Evolutionary conservation across 2,329 filamentous ascomycete genomes (phyloP), one percentile per base, ranked within the genome.

Genomic region (Paecilomyces sp.): DNA sequence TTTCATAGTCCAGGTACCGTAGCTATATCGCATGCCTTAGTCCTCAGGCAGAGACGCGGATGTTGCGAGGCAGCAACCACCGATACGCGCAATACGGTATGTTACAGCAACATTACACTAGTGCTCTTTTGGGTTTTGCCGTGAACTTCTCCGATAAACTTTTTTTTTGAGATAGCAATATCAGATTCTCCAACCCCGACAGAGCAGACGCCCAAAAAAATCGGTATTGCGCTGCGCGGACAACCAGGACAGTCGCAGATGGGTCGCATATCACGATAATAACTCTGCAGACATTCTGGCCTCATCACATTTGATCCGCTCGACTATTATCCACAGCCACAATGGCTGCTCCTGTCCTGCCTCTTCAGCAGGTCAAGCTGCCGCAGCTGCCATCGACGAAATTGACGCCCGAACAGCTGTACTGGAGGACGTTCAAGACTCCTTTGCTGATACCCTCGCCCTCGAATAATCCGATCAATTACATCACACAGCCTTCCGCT

Each of bases 381-480:
- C 87, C 93, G 60, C 84, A 89, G 64, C 90, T 91, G 56, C 92
- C 92, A 60, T 88, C 89, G 50, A 88, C 91, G 58, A 71, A 70
- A 55, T 79, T 93, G 55, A 96, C 93, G 5, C 88, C 92, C 33
- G 94, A 99, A 79, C 92, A 97, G 78, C 85, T 88, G 65, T 97
- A 97, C 82, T 99, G 95, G 95, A 89, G 89, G 72, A 88, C 89
- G 12, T 99, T 99, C 81, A 92, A 91, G 78, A 94, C 92, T 67
- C 90, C 92, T 65, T 86, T 96, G 60, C 87, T 93, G 62, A 87
- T 97, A 63, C 90, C 94, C 54, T 96, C 93, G 63, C 92, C 92
- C 64, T 91, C 94, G 64, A 90, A 91, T 71, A 92, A 90, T 73
- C 89, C 91, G 54, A 86, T 99, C 69, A 96, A 92, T 34, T 88